A percentile compares a stretch with the other conserved stretches of the same genome.
These are phyloP conservation scores for Dioszegia aurantiaca DNA, from an alignment of 768 basidiomycete species.

Conservation along the genomic window DNA sequence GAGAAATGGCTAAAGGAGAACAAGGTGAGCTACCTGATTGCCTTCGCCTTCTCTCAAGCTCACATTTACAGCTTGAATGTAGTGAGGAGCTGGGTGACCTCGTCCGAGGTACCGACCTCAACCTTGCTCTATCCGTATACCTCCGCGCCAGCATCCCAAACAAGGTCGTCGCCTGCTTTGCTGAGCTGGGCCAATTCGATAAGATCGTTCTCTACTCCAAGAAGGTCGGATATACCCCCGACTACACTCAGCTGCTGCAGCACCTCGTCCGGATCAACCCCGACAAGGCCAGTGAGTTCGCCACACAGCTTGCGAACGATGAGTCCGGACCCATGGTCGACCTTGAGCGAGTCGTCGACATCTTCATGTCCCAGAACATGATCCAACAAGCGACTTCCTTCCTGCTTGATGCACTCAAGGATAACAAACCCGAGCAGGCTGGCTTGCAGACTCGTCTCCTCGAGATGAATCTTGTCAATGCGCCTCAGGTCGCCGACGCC, in stretches of 20 bases:
- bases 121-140: slow-evolving; percentile 93
- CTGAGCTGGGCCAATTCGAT: slow-evolving; percentile 96
- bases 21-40: slow-evolving; percentile 61
- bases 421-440: slow-evolving; percentile 95
- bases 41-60: not conserved
- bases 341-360: slow-evolving; percentile 92
- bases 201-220: slow-evolving; percentile 97
- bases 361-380: slow-evolving; percentile 99
- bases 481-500: slow-evolving; percentile 97
- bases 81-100: slow-evolving; percentile 98
- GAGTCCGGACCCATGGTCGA: slow-evolving; percentile 90
- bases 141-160: slow-evolving; percentile 95
- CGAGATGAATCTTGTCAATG: slow-evolving; percentile 96
- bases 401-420: slow-evolving; percentile 94
- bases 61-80: slow-evolving; percentile 73
- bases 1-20: slow-evolving; percentile 99
- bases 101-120: slow-evolving; percentile 91
- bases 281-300: slow-evolving; percentile 97
- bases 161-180: slow-evolving; percentile 98
- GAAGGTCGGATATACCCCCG: slow-evolving; percentile 90
- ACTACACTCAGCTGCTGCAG: slow-evolving; percentile 86
- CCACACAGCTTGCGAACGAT: slow-evolving; percentile 88
- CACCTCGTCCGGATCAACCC: slow-evolving; percentile 95
- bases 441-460: slow-evolving; percentile 92
- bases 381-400: slow-evolving; percentile 98